Conservation (phyloP, 371 early-diverging fungal species). For the Mucor plumbeus region DNA sequence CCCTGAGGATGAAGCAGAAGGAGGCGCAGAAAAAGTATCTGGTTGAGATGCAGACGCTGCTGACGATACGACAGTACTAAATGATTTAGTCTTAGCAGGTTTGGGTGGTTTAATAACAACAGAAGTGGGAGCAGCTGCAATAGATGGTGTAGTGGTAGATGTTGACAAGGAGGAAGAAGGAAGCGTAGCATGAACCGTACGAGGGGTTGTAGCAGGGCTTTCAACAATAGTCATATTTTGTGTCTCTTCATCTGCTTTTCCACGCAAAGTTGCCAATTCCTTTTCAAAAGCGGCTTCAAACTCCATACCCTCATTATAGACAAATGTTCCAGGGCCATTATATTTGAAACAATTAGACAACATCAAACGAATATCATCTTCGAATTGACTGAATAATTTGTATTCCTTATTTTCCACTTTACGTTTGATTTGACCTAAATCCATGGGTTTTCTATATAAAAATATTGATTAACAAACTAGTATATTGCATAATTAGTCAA, state of each 20-base stretch:
- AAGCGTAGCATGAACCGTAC: background rate
- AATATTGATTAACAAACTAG: background rate
- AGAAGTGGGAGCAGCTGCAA: background rate
- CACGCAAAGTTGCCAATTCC: constrained; percentile 48
- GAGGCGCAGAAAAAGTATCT: background rate
- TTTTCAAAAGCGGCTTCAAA: constrained; percentile 50
- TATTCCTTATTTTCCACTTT: constrained; percentile 74
- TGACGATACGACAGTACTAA: constrained; percentile 6
- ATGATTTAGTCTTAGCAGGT: constrained; percentile 16
- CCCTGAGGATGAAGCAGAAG: background rate
- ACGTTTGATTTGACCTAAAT: constrained; percentile 82
- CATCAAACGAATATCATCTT: constrained; percentile 67
- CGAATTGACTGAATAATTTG: constrained; percentile 60
- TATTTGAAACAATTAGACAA: constrained; percentile 61
- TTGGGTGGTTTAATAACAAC: constrained; percentile 13
- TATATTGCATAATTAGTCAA: background rate
- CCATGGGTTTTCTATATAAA: constrained; percentile 92
- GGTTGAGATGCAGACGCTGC: background rate
- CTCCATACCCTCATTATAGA: constrained; percentile 53
- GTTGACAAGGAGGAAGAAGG: constrained; percentile 1
- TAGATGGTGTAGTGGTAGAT: background rate
- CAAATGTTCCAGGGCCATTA: constrained; percentile 56
- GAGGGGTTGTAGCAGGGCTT: constrained; percentile 34
- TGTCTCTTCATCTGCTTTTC: constrained; percentile 35
- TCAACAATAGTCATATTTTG: constrained; percentile 58